A percentile compares a stretch with the other conserved stretches of the same genome.
phyloP scores from a whole-genome alignment of 2,329 filamentous ascomycete genomes.

The Coleophoma crateriformis region DNA sequence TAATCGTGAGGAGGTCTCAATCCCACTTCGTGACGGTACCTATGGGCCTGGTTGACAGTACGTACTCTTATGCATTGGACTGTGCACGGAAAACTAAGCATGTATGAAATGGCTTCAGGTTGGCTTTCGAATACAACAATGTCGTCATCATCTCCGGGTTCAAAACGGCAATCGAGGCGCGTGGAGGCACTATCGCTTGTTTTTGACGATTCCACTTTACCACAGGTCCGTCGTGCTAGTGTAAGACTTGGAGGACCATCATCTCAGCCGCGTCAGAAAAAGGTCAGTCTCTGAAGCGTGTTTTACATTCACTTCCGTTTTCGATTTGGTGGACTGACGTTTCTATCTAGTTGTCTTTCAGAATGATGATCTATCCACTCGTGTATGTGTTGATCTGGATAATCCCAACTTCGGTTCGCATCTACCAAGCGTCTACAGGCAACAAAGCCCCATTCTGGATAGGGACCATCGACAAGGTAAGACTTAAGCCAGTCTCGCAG shows the following conservation, averaged over 20 bases:
- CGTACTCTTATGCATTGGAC: neutral
- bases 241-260: too few relatives aligned
- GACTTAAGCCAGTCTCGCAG: too few relatives aligned
- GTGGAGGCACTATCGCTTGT: neutral
- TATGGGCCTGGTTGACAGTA: neutral
- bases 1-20: slow-evolving; percentile 32
- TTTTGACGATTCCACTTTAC: neutral
- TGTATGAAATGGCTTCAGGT: too few relatives aligned
- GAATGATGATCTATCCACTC: slow-evolving; percentile 36
- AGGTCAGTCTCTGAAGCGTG: too few relatives aligned
- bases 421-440: slow-evolving; percentile 31
- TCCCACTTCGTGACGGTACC: neutral
- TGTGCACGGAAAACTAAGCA: too few relatives aligned
- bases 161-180: neutral
- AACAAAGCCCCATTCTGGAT: slow-evolving; percentile 28
- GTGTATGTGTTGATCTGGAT: slow-evolving; percentile 36
- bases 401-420: slow-evolving; percentile 32
- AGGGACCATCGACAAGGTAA: slow-evolving; percentile 13
- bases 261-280: too few relatives aligned
- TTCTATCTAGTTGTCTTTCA: slow-evolving; percentile 28
- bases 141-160: neutral
- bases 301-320: neutral
- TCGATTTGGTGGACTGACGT: neutral
- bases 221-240: too few relatives aligned
- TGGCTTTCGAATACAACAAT: too few relatives aligned